Conservation (phyloP, 805 yeast genomes). For the Lachancea sp. region DNA sequence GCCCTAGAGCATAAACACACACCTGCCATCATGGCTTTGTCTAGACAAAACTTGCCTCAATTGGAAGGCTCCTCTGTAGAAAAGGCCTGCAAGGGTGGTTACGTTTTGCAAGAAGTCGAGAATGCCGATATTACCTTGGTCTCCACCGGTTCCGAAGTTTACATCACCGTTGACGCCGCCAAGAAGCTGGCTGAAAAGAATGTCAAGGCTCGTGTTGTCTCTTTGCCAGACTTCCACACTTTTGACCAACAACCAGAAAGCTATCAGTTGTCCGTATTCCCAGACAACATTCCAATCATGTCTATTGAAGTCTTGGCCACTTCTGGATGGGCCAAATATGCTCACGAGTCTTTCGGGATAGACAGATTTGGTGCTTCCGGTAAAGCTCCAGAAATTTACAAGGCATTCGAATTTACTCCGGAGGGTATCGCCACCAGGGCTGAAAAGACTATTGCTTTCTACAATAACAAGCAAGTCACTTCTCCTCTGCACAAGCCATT, state of each 20-base stretch:
- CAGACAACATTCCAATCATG: conserved; percentile 88
- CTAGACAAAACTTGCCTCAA: conserved; percentile 89
- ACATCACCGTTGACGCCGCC: conserved; percentile 74
- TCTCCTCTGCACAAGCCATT: conserved; percentile 83
- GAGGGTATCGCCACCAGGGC: conserved; percentile 91
- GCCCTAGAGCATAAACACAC: conserved; percentile 57
- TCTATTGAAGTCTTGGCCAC: conserved; percentile 92
- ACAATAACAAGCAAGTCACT: conserved; percentile 62
- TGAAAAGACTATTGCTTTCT: conserved; percentile 68
- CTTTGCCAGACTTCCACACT: conserved; percentile 87
- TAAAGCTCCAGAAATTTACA: conserved; percentile 74
- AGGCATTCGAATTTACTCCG: conserved; percentile 82
- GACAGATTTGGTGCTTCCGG: conserved; percentile 97
- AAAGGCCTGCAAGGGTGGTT: conserved; percentile 93
- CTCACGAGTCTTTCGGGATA: conserved; percentile 95
- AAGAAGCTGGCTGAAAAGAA: conserved; percentile 61
- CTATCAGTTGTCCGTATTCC: conserved; percentile 81
- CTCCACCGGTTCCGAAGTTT: conserved; percentile 91
- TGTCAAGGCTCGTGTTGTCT: conserved; percentile 73
- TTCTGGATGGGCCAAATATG: conserved; percentile 87
- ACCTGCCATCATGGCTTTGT: conserved; percentile 68
- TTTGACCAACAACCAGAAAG: conserved; percentile 78
- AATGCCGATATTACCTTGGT: conserved; percentile 68
- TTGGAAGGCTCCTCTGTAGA: conserved; percentile 87
- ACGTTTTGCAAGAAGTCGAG: conserved; percentile 55